Evolutionary conservation across 306 rosid genomes (phyloP), one percentile per base, ranked within the genome.

Genomic region (Casuarina cunninghamiana): DNA sequence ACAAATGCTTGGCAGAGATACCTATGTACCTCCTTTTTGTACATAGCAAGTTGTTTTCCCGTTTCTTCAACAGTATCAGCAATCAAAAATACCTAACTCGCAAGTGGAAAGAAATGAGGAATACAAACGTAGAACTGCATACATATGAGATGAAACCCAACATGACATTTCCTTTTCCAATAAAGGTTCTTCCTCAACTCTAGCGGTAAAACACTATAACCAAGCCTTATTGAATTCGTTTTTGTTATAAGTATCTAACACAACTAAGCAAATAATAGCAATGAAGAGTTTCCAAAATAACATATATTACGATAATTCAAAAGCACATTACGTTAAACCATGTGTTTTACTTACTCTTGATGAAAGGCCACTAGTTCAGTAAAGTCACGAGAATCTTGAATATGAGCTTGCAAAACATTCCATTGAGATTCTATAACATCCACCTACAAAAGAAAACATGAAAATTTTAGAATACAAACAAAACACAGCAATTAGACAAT

Each of bases 361-460:
- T 93, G 98, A 78, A 88, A 87, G 62, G 91, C 96, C 78, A 91
- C 99, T 35, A 95, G 97, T 83, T 90, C 94, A 6, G 92, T 95
- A 58, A 95, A 93, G 80, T 95, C 99, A 5, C 86, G 97, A 79
- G 98, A 95, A 53, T 93, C 91, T 86, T 92, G 97, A 85, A 95
- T 92, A 78, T 83, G 97, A 76, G 89, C 88, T 83, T 95, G 98
- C 87, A 95, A 87, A 82, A 91, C 90, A 71, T 93, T 93, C 98
- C 99, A 93, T 35, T 93, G 98, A 65, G 97, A 91, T 91, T 95
- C 99, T 84, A 93, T 91, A 54, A 95, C 97, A 78, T 95, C 99
- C 86, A 91, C 98, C 98, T 94, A 84, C 75, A 76, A 81, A n/a
- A 58, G 71, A 82, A 73, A 75, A 50, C 62, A 77, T n/a, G 78